Conservation (phyloP, 768 basidiomycete species). For the Boletus speciosus region DNA sequence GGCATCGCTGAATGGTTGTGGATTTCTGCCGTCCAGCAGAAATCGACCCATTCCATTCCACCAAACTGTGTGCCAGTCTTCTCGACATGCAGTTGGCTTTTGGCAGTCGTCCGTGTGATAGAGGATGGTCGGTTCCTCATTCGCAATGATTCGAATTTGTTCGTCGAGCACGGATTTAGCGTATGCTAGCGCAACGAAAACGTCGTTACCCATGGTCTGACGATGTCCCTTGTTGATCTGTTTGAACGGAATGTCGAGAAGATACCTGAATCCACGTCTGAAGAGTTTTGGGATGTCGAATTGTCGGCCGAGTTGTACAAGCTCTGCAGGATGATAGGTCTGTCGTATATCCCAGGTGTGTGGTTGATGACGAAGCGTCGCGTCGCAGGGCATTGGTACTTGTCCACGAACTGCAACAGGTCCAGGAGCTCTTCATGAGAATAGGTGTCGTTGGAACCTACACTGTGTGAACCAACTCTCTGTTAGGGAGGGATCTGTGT, state of each 20-base stretch:
- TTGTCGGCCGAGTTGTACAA: not conserved
- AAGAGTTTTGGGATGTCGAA: not conserved
- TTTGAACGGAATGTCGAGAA: not conserved
- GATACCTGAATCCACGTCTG: not conserved
- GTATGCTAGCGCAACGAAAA: not conserved
- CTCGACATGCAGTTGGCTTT: not conserved
- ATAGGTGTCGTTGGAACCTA: not conserved
- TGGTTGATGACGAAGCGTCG: not conserved
- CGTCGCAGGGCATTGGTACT: not conserved
- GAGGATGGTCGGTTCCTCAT: not conserved
- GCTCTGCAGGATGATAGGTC: not conserved
- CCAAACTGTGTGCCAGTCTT: not conserved
- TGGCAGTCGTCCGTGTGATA: not conserved
- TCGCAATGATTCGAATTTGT: too few species aligned
- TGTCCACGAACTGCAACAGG: not conserved
- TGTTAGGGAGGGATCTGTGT: not conserved
- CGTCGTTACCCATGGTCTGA: not conserved
- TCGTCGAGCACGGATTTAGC: not conserved
- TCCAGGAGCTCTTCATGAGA: not conserved
- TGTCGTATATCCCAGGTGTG: not conserved
- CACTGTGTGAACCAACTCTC: not conserved
- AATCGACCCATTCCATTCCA: slow-evolving; percentile 21
- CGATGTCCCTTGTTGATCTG: not conserved
- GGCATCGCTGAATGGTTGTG: slow-evolving; percentile 6
- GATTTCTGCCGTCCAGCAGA: slow-evolving; percentile 17